These are phyloP conservation scores for Gastrolobium villosum DNA, from an alignment of 306 rosid species.

Conservation along the genomic window DNA sequence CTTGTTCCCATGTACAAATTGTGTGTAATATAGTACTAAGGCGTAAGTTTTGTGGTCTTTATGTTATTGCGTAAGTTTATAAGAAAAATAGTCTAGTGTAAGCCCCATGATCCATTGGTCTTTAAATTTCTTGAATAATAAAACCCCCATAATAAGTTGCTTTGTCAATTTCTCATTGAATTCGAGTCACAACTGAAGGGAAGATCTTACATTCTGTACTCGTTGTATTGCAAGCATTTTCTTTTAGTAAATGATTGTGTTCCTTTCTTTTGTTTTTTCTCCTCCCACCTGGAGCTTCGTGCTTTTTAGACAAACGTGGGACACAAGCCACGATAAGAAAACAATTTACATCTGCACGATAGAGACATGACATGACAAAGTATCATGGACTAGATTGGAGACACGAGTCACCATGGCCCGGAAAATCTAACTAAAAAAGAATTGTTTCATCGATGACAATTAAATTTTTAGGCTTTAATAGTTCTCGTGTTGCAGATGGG, in stretches of 20 bases:
- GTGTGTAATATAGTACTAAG: no score
- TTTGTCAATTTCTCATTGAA: no score
- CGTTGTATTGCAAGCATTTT: constrained; percentile 14
- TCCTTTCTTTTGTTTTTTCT: constrained; percentile 1
- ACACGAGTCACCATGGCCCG: neutral
- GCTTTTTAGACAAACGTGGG: neutral
- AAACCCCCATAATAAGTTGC: no score
- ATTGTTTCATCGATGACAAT: no score
- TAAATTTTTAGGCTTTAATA: no score
- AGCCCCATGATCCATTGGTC: no score
- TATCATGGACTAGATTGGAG: neutral
- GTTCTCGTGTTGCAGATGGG: no score
- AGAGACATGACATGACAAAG: neutral
- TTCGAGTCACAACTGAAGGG: neutral
- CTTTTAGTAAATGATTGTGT: neutral
- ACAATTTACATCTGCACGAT: neutral
- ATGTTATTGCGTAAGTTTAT: no score
- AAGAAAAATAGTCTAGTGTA: no score
- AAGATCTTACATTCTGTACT: constrained; percentile 20
- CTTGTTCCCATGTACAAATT: no score
- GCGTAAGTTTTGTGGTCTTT: no score
- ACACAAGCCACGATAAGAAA: neutral
- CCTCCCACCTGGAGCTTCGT: neutral
- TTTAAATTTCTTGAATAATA: no score
- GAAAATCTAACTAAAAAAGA: neutral